Conservation (phyloP, 2,329 filamentous ascomycete genomes). For the Kalmusia sp. region DNA sequence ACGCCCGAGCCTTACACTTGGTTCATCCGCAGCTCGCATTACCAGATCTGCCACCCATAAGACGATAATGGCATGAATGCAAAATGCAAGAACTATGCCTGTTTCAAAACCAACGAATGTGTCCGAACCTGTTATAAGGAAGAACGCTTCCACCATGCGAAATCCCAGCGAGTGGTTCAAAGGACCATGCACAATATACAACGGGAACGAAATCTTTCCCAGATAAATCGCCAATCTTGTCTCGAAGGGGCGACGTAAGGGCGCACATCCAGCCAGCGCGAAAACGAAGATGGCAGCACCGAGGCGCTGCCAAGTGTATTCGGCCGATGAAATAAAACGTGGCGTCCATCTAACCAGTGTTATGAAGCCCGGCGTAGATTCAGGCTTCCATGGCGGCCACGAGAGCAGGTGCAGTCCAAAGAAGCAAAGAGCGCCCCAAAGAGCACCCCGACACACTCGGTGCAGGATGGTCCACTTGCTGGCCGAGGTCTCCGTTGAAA, state of each 20-base stretch:
- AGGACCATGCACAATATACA: slow-evolving; percentile 63
- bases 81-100: slow-evolving; percentile 50
- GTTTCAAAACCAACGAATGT: slow-evolving; percentile 44
- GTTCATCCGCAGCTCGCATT: slow-evolving; percentile 63
- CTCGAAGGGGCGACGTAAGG: slow-evolving; percentile 50
- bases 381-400: slow-evolving; percentile 52
- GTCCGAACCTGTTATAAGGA: slow-evolving; percentile 51
- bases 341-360: slow-evolving; percentile 59
- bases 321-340: slow-evolving; percentile 57
- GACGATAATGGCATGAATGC: slow-evolving; percentile 44
- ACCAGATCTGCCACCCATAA: slow-evolving; percentile 67
- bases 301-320: slow-evolving; percentile 64
- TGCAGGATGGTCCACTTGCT: not conserved
- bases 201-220: slow-evolving; percentile 60
- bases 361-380: slow-evolving; percentile 60
- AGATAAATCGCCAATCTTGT: slow-evolving; percentile 57
- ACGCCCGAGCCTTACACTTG: slow-evolving; percentile 58
- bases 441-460: no score
- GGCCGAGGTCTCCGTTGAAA: not conserved
- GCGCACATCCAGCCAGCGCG: slow-evolving; percentile 17
- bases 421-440: slow-evolving; percentile 45
- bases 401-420: slow-evolving; percentile 60
- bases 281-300: slow-evolving; percentile 52
- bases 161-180: slow-evolving; percentile 46
- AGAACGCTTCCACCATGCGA: slow-evolving; percentile 48